Base-by-base conservation (phyloP, 495 filamentous ascomycete species). In the Penicillium manginii region DNA sequence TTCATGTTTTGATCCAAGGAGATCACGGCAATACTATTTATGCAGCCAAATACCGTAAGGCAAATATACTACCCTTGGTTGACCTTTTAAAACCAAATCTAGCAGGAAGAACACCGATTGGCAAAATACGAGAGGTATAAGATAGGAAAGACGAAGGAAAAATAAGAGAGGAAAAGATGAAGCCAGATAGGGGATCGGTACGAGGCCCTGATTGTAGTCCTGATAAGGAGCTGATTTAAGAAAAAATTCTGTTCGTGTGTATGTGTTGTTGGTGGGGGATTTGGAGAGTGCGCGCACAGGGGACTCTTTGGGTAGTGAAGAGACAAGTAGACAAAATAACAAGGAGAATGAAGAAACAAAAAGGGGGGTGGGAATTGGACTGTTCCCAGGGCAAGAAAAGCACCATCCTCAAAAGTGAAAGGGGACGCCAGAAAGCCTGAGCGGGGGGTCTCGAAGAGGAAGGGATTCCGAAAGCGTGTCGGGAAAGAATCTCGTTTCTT, bases 201-300 rank as follows among this genome's bases (percentile, higher is more conserved):
- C 52, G 59, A 65, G 56, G 50, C 64, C 67, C 64, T 67, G 57
- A 58, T 68, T 61, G 67, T 63, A 61, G 62, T 66, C 67, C 65
- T 68, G 55, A 68, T 68, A 66, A 70, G 67, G 65, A 68, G 62
- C 62, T 65, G 53, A 57, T 68, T 70, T 66, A 63, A 69, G n/a
- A 63, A 70, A 68, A 55, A 52, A 61, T 50, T 63, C 62, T 65
- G 60, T 66, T 54, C 60, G 64, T 65, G 67, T 70, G 65, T 68
- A 64, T 70, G 60, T 69, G 64, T 61, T 57, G 58, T 61, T 39
- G 50, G 29, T 54, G 43, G 52, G 59, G 59, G 21, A 52, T 50
- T 68, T 67, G 62, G 67, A 68, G 67, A 70, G 67, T 68, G 67
- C 67, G 67, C 67, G 67, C 62, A 62, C 58, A 58, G 58, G 66